These are phyloP conservation scores for Amniculicola lignicola DNA, from an alignment of 495 filamentous ascomycete species.

Conservation along the genomic window DNA sequence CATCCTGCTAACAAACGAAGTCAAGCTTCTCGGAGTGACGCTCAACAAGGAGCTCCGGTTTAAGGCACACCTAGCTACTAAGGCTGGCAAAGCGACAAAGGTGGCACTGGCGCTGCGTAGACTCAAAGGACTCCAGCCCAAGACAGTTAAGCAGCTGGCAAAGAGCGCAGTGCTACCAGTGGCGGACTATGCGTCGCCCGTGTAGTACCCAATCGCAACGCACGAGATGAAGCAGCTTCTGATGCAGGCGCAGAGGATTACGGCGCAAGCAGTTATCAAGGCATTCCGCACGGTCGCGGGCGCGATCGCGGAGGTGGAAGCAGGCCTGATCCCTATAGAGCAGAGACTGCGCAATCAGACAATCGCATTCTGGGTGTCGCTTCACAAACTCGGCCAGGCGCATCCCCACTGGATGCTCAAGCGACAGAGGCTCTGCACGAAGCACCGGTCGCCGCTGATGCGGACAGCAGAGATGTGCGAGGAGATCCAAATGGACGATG, in stretches of 20 bases:
- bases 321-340: conserved; percentile 19
- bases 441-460: conserved; percentile 4
- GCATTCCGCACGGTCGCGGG: conserved; percentile 18
- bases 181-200: conserved; percentile 11
- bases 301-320: conserved; percentile 15
- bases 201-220: conserved; percentile 22
- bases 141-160: conserved; percentile 18
- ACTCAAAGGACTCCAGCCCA: conserved; percentile 11
- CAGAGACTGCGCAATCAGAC: conserved; percentile 20
- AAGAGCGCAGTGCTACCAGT: conserved; percentile 19
- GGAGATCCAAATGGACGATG: conserved; percentile 7
- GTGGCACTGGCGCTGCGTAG: conserved; percentile 10
- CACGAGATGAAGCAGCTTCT: conserved; percentile 8
- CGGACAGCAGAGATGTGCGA: conserved; percentile 11
- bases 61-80: conserved; percentile 15
- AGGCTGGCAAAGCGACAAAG: conserved; percentile 20
- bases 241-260: conserved; percentile 12
- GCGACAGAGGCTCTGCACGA: background rate
- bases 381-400: conserved; percentile 8
- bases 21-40: conserved; percentile 31
- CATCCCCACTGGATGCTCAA: conserved; percentile 8
- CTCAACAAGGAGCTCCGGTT: conserved; percentile 31
- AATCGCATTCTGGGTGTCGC: conserved; percentile 22
- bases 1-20: conserved; percentile 15
- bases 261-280: conserved; percentile 16